Evolutionary conservation across 108 stramenopile species (phyloP), one percentile per base, ranked within the genome.

Genomic region (Discostella pseudostelligera): DNA sequence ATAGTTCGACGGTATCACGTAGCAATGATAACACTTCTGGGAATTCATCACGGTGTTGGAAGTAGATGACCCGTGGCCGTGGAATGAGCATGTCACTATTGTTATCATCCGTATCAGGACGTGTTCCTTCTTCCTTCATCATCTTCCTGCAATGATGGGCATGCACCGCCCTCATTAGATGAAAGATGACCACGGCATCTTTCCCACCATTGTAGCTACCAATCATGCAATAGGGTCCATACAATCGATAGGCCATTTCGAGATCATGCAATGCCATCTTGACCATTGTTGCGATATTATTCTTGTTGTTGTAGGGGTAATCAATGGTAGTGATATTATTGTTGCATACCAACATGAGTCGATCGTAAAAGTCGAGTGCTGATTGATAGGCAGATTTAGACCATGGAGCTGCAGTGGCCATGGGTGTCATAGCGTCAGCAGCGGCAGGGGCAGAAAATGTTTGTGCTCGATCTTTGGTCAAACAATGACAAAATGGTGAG

Each of bases 151-250:
- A 72, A 51, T 86, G 82, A 20, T 93, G 64, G 10, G 96, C 97
- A 61, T 86, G 81, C 0, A 90, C 96, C 3, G 96, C 97, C 39
- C 99, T 84, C 37, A 92, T 67, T 62, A 98, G 72, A 67, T 98
- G 95, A 62, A 98, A 73, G 57, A 98, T 92, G 0, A 97, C 99
- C 9, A 91, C 92, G 11, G 96, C 96, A 84, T 99, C 99, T 60
- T 99, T 99, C 5, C 99, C 99, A 7, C 99, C 99, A 82, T 99
- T 99, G 82, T 96, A 99, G 42, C 83, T 85, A 37, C 92, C 85
- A 36, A 93, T 62, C n/a, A 90, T 89, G 12, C 81, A 83, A 20
- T 59, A 37, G 0, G 85, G 83, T 17, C 93, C 90, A 51, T 95
- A 95, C 54, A 95, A 56, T 26, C 93, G 72, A 66, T 89, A 88